Evolutionary conservation across 257 asterid species (phyloP), one percentile per base, ranked within the genome.

Genomic region (Mitragyna speciosa): DNA sequence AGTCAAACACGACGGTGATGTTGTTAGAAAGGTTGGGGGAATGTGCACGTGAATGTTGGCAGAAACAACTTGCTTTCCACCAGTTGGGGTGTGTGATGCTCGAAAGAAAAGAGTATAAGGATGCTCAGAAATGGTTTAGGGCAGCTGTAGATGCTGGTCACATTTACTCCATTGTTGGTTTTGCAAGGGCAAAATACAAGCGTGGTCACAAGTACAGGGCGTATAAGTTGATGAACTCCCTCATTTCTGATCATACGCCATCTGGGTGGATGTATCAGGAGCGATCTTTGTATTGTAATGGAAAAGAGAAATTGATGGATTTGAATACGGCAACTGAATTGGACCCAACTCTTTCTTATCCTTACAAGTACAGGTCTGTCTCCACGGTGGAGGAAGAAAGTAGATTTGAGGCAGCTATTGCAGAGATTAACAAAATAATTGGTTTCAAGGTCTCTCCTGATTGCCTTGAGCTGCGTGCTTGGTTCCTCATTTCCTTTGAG

Each of bases 261-360:
- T 77, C 85, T 15, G 99, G 99, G 41, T 96, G 99, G 99, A 96
- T 96, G 99, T 92, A 89, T 87, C 99, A 96, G 80, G 99, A 96
- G 86, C 84, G 97, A 47, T 91, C 97, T 64, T 77, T 96, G 64
- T 96, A 96, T 73, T 86, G 90, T 77, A 87, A 83, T 56, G 97
- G 97, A 70, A 90, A 84, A 66, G 98, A 94, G 73, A 92, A 89
- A 82, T 79, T 68, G 69, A 85, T 89, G 95, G 98, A 96, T 87
- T 83, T 96, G 81, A 83, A 87, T 81, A 83, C 87, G 24, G 93
- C 99, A 48, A 94, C 92, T 28, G 97, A 94, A 74, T 78, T 94
- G 91, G 97, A 96, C 86, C 98, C 99, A 28, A 89, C 98, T 11
- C 98, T 96, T 51, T 84, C 91, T 0, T 96, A 89, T 82, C 99